Evolutionary conservation across 305 asterid species (phyloP).

Genomic region (Fraxinus albicans): DNA sequence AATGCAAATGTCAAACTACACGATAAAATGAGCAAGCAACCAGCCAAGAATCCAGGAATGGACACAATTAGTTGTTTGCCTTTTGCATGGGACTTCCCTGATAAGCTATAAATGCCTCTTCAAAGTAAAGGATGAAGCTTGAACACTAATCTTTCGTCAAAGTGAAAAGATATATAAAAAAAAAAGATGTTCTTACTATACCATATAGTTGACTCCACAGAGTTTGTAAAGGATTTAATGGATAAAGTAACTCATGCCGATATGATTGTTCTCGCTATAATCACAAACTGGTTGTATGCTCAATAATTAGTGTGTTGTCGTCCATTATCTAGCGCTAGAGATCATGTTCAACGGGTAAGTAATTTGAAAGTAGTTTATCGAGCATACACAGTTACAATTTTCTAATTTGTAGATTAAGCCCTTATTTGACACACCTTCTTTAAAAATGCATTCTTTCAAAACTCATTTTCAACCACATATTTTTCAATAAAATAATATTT

Average conservation of each 20-base stretch:
- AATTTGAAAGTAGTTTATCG: neutral
- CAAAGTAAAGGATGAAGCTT: neutral
- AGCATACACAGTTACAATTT: neutral
- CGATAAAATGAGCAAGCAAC: neutral
- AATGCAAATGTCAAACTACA: neutral
- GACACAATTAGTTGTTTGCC: neutral
- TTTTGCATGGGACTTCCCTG: neutral
- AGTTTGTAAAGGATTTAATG: neutral
- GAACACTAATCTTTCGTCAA: neutral
- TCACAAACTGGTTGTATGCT: neutral
- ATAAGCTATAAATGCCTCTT: neutral
- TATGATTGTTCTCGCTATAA: neutral
- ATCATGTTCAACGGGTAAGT: neutral
- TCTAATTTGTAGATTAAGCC: neutral
- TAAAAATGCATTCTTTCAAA: too few species aligned
- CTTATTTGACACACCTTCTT: too few species aligned
- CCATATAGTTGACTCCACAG: neutral
- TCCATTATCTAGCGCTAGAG: neutral
- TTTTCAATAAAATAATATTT: too few species aligned
- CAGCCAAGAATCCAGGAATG: neutral
- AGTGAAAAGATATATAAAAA: neutral
- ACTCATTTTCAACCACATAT: too few species aligned
- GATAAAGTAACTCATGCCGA: neutral
- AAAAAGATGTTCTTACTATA: neutral
- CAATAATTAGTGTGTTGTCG: neutral